These are phyloP conservation scores for Fulvia fulva DNA, from an alignment of 2,329 filamentous ascomycete species.

Conservation along the genomic window DNA sequence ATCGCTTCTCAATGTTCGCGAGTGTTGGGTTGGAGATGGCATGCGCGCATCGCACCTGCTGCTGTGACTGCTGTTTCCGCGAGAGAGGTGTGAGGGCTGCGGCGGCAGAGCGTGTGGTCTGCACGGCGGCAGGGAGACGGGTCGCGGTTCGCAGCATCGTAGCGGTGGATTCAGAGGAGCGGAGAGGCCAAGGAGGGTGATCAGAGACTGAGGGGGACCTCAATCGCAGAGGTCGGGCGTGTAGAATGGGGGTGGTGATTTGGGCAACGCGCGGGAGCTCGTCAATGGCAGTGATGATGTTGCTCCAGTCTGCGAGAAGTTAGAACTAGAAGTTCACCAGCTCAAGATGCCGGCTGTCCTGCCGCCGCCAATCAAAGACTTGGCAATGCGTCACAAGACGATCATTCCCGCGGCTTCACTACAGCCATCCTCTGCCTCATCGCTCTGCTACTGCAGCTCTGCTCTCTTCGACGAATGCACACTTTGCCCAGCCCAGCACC, in stretches of 20 bases:
- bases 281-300: neutral
- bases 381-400: neutral
- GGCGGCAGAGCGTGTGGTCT: conserved; percentile 17
- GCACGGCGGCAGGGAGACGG: conserved; percentile 21
- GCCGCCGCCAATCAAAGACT: neutral
- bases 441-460: too few species aligned
- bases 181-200: conserved; percentile 6
- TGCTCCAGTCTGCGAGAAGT: neutral
- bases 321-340: too few species aligned
- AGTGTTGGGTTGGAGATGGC: conserved; percentile 97
- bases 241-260: neutral
- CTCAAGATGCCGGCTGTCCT: neutral
- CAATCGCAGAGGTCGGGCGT: neutral
- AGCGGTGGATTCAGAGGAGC: conserved; percentile 10
- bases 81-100: conserved; percentile 19
- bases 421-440: too few species aligned
- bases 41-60: conserved; percentile 64
- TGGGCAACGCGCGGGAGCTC: neutral
- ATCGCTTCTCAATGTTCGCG: conserved; percentile 98
- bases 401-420: too few species aligned
- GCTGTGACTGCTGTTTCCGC: conserved; percentile 17
- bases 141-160: conserved; percentile 23
- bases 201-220: conserved; percentile 5
- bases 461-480: too few species aligned
- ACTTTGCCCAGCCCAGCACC: too few species aligned